A percentile compares a stretch with the other conserved stretches of the same genome.
Conservation (phyloP, 2,329 filamentous ascomycete genomes). For the Aspergillus phoenicis region DNA sequence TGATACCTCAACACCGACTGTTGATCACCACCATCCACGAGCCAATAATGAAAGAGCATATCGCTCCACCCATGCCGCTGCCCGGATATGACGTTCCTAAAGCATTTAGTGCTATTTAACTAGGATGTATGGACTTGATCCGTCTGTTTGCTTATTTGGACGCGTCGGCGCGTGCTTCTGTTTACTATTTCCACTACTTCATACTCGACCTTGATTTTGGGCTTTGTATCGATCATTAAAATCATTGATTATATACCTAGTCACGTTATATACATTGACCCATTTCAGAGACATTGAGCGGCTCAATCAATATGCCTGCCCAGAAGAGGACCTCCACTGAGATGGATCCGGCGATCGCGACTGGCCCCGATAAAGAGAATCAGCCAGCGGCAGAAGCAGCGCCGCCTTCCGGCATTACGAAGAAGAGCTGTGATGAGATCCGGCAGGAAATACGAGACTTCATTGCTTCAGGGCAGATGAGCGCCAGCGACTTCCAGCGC, state of each 20-base stretch:
- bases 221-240: background rate
- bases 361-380: conserved; percentile 8
- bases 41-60: background rate
- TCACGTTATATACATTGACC: background rate
- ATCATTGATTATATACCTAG: too few species aligned
- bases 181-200: background rate
- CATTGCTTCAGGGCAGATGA: conserved; percentile 49
- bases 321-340: background rate
- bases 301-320: background rate
- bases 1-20: background rate
- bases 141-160: background rate
- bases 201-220: background rate
- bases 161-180: background rate
- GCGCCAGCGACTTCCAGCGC: conserved; percentile 47
- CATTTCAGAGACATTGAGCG: background rate
- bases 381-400: background rate
- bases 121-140: too few species aligned
- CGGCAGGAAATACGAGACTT: conserved; percentile 47
- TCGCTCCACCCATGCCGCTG: background rate
- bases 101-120: too few species aligned
- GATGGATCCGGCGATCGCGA: background rate
- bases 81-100: background rate
- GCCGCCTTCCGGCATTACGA: background rate
- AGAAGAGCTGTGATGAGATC: conserved; percentile 37
- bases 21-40: background rate